Evolutionary conservation across 1,284 basidiomycete species (phyloP).

Genomic region (Erythrobasidium hasegawianum): DNA sequence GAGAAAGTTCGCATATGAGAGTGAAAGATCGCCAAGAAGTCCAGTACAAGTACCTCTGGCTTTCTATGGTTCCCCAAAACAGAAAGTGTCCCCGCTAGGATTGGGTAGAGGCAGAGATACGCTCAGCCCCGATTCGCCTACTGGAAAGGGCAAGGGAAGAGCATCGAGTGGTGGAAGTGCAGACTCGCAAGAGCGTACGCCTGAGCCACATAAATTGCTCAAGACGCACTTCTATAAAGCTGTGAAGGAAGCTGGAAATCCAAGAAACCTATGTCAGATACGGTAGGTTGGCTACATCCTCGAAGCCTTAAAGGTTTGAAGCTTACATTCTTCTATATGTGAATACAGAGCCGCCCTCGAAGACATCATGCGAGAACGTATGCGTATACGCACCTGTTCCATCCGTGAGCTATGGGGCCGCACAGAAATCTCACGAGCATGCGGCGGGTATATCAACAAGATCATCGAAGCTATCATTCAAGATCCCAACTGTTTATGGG

Average conservation of each 20-base stretch:
- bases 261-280: conserved; percentile 5
- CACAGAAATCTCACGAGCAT: conserved; percentile 20
- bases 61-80: not conserved
- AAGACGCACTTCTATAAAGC: conserved; percentile 30
- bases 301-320: not conserved
- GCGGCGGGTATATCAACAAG: conserved; percentile 36
- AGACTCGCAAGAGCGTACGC: conserved; percentile 8
- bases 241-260: conserved; percentile 13
- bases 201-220: conserved; percentile 22
- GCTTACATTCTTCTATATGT: not conserved
- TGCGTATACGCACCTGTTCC: conserved; percentile 4
- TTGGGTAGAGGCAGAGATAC: not conserved
- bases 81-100: not conserved
- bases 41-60: conserved; percentile 35
- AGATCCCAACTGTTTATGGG: conserved; percentile 18
- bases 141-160: not conserved
- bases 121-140: not conserved
- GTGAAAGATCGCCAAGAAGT: conserved; percentile 39
- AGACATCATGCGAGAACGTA: conserved; percentile 29
- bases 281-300: conserved; percentile 9
- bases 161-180: conserved; percentile 2
- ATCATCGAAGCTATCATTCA: conserved; percentile 22
- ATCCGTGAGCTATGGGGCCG: conserved; percentile 32
- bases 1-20: not conserved
- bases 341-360: conserved; percentile 14